Evolutionary conservation across 2,329 filamentous ascomycete species (phyloP).

Genomic region (Exophiala oligosperma): DNA sequence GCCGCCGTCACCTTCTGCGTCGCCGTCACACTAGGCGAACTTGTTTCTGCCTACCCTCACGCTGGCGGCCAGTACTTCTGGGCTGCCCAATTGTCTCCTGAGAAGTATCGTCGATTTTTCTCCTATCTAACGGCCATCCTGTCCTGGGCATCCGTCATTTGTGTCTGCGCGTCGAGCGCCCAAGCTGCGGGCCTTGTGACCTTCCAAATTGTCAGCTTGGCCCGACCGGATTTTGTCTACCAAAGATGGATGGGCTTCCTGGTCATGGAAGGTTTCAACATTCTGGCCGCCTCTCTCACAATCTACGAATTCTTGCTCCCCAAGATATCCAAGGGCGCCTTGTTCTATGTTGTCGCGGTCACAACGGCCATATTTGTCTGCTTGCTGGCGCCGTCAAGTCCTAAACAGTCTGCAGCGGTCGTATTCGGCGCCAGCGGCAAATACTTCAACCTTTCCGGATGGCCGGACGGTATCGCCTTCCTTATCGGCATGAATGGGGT

Average conservation of each 20-base stretch:
- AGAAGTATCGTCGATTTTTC: slow-evolving; percentile 45
- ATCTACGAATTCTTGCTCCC: slow-evolving; percentile 12
- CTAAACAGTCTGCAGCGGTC: slow-evolving; percentile 18
- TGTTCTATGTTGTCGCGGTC: slow-evolving; percentile 22
- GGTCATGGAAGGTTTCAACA: slow-evolving; percentile 20
- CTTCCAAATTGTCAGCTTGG: slow-evolving; percentile 14
- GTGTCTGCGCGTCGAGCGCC: slow-evolving; percentile 46
- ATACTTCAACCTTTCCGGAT: slow-evolving; percentile 30
- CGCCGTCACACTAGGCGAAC: slow-evolving; percentile 50
- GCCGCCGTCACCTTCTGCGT: slow-evolving; percentile 43
- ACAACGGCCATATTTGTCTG: slow-evolving; percentile 31
- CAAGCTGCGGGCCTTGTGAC: slow-evolving; percentile 1
- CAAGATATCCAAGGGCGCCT: slow-evolving; percentile 9
- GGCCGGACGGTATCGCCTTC: slow-evolving; percentile 28
- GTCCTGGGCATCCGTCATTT: slow-evolving; percentile 56
- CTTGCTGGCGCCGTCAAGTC: slow-evolving; percentile 26
- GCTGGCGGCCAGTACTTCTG: slow-evolving; percentile 50
- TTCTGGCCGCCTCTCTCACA: slow-evolving; percentile 10
- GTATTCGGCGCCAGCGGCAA: slow-evolving; percentile 15
- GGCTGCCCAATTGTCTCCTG: slow-evolving; percentile 40
- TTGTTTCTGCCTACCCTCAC: slow-evolving; percentile 52
- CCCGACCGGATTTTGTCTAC: slow-evolving; percentile 5
- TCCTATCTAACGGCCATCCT: slow-evolving; percentile 55
- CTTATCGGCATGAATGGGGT: slow-evolving; percentile 11
- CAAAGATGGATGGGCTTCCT: slow-evolving; percentile 28